Evolutionary conservation across 148 eudicot genomes (phyloP).

Genomic region (Heliosperma pusillum): DNA sequence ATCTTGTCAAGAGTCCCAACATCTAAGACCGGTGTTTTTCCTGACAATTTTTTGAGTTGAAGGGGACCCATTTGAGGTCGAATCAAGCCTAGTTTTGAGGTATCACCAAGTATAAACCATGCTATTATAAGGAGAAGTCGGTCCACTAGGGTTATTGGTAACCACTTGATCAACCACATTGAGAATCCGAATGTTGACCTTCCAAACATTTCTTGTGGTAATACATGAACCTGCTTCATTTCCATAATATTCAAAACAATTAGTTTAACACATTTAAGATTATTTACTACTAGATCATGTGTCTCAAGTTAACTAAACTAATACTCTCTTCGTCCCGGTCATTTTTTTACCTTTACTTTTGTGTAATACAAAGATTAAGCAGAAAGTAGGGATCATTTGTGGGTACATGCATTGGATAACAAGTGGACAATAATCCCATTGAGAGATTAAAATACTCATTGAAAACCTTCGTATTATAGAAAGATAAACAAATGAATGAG

Average conservation of each 20-base stretch:
- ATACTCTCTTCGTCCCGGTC: no score
- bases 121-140: constrained; percentile 42
- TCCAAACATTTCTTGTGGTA: constrained; percentile 82
- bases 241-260: neutral
- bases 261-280: neutral
- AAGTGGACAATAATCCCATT: no score
- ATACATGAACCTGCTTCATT: constrained; percentile 56
- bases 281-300: no score
- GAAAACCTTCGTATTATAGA: no score
- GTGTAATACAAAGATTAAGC: no score
- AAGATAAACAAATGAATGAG: no score
- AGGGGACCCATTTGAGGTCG: constrained; percentile 66
- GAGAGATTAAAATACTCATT: no score
- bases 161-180: constrained; percentile 81
- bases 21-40: constrained; percentile 81
- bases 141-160: constrained; percentile 70
- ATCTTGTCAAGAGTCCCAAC: constrained; percentile 84
- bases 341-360: no score
- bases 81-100: constrained; percentile 47
- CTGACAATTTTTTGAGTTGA: constrained; percentile 67
- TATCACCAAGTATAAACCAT: constrained; percentile 59
- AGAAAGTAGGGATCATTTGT: no score
- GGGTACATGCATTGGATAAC: no score
- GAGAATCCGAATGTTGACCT: constrained; percentile 79
- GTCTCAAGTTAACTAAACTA: no score